These are phyloP conservation scores for Penicillium olsonii DNA, from an alignment of 2,329 filamentous ascomycete genomes.

Conservation along the genomic window DNA sequence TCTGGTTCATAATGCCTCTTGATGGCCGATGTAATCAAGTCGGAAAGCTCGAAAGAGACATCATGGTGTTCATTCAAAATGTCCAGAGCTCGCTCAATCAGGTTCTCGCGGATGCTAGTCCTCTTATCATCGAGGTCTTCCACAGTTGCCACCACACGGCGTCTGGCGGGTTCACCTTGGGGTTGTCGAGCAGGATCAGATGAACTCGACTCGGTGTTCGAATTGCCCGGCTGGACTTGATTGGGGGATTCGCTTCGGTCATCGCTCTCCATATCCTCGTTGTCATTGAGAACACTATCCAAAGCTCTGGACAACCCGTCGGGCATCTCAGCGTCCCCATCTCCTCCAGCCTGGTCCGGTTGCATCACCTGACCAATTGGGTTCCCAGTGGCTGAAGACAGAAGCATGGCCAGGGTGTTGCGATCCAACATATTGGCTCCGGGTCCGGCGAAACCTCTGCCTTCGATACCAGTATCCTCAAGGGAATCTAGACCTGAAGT, in stretches of 20 bases:
- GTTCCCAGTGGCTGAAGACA: conserved; percentile 33
- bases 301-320: conserved; percentile 46
- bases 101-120: conserved; percentile 67
- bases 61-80: conserved; percentile 85
- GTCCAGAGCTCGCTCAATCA: conserved; percentile 89
- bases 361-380: conserved; percentile 25
- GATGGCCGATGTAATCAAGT: conserved; percentile 76
- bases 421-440: conserved; percentile 29
- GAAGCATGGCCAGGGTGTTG: conserved; percentile 37
- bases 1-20: conserved; percentile 61
- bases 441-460: conserved; percentile 24
- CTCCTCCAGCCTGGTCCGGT: conserved; percentile 24
- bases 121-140: conserved; percentile 80
- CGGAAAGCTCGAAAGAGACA: conserved; percentile 86
- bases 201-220: conserved; percentile 12
- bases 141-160: conserved; percentile 54
- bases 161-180: conserved; percentile 16
- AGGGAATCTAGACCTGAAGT: conserved; percentile 31
- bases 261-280: conserved; percentile 27
- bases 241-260: conserved; percentile 26
- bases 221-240: conserved; percentile 19
- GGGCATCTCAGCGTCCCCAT: conserved; percentile 32
- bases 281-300: conserved; percentile 42
- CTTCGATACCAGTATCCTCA: conserved; percentile 29
- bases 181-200: conserved; percentile 26